Base-by-base conservation (phyloP, 108 stramenopile species). In the Nitzschia sp. region DNA sequence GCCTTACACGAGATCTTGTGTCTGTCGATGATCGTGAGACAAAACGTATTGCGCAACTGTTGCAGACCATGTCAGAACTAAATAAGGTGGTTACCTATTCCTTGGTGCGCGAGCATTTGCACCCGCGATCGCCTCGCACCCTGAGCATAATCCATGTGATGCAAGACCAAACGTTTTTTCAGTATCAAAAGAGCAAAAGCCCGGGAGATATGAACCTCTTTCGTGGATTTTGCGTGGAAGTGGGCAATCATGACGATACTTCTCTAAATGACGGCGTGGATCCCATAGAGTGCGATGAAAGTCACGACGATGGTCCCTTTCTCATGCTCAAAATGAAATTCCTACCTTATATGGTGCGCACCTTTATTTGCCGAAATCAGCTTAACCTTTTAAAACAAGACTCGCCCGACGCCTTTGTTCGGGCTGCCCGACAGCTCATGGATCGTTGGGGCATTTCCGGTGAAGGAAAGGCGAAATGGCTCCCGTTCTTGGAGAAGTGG, bases 261-360 rank as follows among this genome's bases (percentile, higher is more conserved):
- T 23, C 34, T 5, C 18, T 23, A 18, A 51, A 54, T 19, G 49
- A 46, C 21, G 24, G 25, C 0, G 34, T 57, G 36, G 21, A 24
- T 18, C 28, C 61, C 15, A 63, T 63, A 28, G 64, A 73, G 4
- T 66, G 59, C 2, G 34, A 38, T n/a, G 13, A 34, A 2, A 31
- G 25, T 18, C 65, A 59, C 24, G 5, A 3, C 13, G 13, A 3
- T 19, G 51, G 19, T 18, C 56, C 56, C 27, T 66, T 77, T 32
- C 81, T 94, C 46, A 94, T 94, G 90, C 72, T 94, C 3, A 94
- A 94, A 75, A 94, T 94, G 93, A 94, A 94, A 62, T 81, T 90
- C 23, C 66, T 94, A 13, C 93, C 93, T 4, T 94, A 94, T 76
- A 94, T 94, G 93, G 79, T 91, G 6, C 75, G 93, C 18, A 94